phyloP scores from a whole-genome alignment of 331 rosid genomes.

The Saraca asoca region DNA sequence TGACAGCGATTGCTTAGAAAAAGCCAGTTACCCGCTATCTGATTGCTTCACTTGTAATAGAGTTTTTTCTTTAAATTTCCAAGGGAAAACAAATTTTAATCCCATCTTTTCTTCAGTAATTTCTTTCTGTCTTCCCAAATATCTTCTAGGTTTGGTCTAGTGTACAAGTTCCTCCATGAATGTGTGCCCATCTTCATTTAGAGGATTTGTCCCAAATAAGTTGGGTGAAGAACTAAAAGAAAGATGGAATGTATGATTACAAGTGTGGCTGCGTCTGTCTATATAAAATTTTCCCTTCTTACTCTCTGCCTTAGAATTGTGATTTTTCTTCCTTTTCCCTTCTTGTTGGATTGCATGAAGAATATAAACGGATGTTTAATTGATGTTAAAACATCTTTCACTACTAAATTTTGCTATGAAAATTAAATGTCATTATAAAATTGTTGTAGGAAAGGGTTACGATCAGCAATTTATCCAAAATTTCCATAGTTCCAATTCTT shows the following conservation, averaged over 20 bases:
- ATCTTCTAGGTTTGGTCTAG: conserved; percentile 22
- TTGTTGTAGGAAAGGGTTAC: too few relatives aligned
- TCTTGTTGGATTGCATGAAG: too few relatives aligned
- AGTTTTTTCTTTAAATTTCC: conserved; percentile 27
- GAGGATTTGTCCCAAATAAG: conserved; percentile 31
- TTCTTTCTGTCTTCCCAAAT: neutral
- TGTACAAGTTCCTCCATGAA: neutral
- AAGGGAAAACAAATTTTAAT: conserved; percentile 29
- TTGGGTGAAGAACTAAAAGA: conserved; percentile 14
- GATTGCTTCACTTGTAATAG: conserved; percentile 24
- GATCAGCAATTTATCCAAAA: too few relatives aligned
- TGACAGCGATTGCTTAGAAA: conserved; percentile 37
- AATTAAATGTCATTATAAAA: too few relatives aligned
- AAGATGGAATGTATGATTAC: conserved; percentile 23
- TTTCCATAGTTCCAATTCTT: too few relatives aligned
- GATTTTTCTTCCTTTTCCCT: neutral
- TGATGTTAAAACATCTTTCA: too few relatives aligned
- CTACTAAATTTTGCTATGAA: too few relatives aligned
- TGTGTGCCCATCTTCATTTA: conserved; percentile 32
- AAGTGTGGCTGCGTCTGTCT: conserved; percentile 14
- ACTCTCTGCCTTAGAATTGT: neutral
- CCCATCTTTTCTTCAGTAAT: neutral
- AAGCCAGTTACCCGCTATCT: conserved; percentile 22
- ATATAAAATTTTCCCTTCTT: conserved; percentile 10
- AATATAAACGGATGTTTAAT: too few relatives aligned